Evolutionary conservation across 2,329 filamentous ascomycete species (phyloP), one percentile per base, ranked within the genome.

Genomic region (Orbilia ellipsospora): DNA sequence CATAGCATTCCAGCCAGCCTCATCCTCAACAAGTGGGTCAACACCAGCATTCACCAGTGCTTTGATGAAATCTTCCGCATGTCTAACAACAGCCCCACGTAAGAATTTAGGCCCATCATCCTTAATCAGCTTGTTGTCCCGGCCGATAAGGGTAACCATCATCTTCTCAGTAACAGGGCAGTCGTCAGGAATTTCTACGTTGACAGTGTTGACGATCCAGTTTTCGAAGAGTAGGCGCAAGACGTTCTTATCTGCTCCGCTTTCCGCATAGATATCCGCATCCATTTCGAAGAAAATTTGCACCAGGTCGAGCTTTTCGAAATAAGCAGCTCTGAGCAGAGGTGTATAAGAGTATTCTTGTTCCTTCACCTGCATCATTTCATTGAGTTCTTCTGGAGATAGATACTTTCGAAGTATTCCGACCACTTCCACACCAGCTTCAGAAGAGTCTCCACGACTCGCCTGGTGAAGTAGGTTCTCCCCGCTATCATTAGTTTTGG

Each of bases 401-500:
- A 74, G 42, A 60, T 64, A 56, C 36, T 68, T 60, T 20, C 7
- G 12, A 42, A 74, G 44, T n/a, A 67, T 42, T 6, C 52, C 31
- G 12, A 23, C 51, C 4, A 50, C 57, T 7, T 68, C 57, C 2
- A 59, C 23, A 6, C 50, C 52, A 7, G 28, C 20, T 4, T 74
- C 42, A 1, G 62, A 55, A 0, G 20, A 12, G 7, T 51, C 62
- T 23, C 36, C 20, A 44, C 52, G 51, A 10, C 45, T n/a, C 4
- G 44, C 57, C 4, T 48, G 48, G 20, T 74, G 70, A 44, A 74
- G 48, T 12, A 74, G 13, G 31, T 74, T 74, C 44, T 74, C 63
- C 18, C 63, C 70, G 31, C 52, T 51, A 6, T 63, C 59, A 6
- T 45, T n/a, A 3, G 16, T 16, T 6, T 48, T 68, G 5, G 59